Evolutionary conservation across 352 stramenopile species (phyloP).

Genomic region (Aphanomyces cochlioides): DNA sequence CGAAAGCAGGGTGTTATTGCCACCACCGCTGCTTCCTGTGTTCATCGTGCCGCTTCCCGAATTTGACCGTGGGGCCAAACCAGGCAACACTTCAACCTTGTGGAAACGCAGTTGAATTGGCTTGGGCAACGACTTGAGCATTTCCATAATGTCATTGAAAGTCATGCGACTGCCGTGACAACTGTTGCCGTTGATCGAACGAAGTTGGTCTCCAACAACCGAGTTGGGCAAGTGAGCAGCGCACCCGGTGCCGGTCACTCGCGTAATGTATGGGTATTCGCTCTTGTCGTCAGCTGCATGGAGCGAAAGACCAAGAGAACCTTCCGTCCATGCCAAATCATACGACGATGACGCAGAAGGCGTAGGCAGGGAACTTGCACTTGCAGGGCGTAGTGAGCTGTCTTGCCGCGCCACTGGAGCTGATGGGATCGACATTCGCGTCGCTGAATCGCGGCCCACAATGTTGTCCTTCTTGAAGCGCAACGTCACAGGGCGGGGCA

Average conservation of each 20-base stretch:
- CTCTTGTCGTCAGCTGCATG: constrained; percentile 61
- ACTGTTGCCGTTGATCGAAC: constrained; percentile 75
- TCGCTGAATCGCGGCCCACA: constrained; percentile 22
- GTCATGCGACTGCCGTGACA: constrained; percentile 76
- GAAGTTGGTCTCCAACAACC: constrained; percentile 69
- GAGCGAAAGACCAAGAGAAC: constrained; percentile 68
- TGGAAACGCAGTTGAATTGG: constrained; percentile 79
- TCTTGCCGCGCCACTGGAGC: constrained; percentile 27
- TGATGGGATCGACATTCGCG: constrained; percentile 38
- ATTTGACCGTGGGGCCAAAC: constrained; percentile 21
- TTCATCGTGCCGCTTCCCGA: not conserved
- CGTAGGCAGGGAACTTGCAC: not conserved
- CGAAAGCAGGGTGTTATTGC: constrained; percentile 9
- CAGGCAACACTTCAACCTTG: constrained; percentile 37
- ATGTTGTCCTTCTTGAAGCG: constrained; percentile 50
- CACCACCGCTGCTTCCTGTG: not conserved
- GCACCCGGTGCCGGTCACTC: constrained; percentile 76
- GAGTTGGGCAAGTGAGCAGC: constrained; percentile 71
- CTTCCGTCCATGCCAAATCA: constrained; percentile 80
- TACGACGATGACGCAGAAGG: constrained; percentile 35
- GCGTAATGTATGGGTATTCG: constrained; percentile 85
- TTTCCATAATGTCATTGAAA: constrained; percentile 84
- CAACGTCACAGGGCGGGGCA: constrained; percentile 72
- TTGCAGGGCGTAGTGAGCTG: not conserved
- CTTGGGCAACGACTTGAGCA: constrained; percentile 86